Evolutionary conservation across 2,329 filamentous ascomycete species (phyloP).

Genomic region (Penicillium sp.): DNA sequence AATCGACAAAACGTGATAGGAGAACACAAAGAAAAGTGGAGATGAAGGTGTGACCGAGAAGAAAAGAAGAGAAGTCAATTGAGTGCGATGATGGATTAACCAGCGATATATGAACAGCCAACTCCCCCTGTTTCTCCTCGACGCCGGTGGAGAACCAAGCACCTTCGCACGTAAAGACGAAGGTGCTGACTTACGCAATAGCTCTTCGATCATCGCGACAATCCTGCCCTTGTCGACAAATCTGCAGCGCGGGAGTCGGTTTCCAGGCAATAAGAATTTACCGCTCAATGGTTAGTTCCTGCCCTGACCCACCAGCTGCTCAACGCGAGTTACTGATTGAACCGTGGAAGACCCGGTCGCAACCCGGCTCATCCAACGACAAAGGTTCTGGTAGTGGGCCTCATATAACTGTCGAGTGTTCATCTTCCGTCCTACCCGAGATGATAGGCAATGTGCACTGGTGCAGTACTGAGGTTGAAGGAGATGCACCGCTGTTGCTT

Average conservation of each 20-base stretch:
- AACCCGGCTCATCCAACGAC: constrained; percentile 9
- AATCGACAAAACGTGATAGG: not conserved
- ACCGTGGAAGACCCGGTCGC: constrained; percentile 13
- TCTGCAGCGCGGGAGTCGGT: constrained; percentile 16
- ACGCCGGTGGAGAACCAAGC: not conserved
- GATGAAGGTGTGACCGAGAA: not conserved
- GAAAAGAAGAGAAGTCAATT: constrained; percentile 1
- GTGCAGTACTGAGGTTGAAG: too few relatives aligned
- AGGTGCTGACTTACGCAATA: constrained; percentile 23
- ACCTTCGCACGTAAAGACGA: constrained; percentile 3
- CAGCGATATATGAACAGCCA: constrained; percentile 10
- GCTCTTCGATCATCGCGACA: constrained; percentile 23
- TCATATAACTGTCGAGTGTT: constrained; percentile 1
- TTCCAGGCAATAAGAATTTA: constrained; percentile 20
- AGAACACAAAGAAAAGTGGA: constrained; percentile 1
- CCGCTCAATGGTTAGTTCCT: constrained; percentile 22
- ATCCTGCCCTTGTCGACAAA: constrained; percentile 17
- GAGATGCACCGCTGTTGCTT: not conserved
- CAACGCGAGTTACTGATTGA: constrained; percentile 19
- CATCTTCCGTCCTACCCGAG: constrained; percentile 10
- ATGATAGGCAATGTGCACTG: not conserved
- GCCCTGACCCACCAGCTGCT: constrained; percentile 22
- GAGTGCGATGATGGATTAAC: not conserved
- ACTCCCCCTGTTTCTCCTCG: constrained; percentile 4
- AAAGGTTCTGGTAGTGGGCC: constrained; percentile 2